A percentile compares a stretch with the other conserved stretches of the same genome.
These are phyloP conservation scores for Gossypium gossypioides DNA, from an alignment of 441 rosid genomes.

Conservation along the genomic window DNA sequence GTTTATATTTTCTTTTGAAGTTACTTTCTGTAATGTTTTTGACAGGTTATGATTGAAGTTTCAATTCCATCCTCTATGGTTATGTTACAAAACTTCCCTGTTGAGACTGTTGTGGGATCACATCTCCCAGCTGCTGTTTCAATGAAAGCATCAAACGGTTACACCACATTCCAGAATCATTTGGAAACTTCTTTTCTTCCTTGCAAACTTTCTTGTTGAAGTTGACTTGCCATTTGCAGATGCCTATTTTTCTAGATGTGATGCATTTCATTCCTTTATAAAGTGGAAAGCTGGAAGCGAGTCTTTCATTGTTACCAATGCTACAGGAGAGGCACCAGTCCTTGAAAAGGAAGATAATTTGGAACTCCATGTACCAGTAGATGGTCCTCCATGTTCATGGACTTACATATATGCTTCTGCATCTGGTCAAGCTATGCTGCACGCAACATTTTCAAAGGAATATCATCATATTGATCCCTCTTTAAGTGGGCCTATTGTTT, in stretches of 20 bases:
- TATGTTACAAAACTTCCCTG: conserved; percentile 73
- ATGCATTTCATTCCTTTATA: conserved; percentile 61
- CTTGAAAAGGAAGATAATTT: conserved; percentile 28
- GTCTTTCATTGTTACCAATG: conserved; percentile 55
- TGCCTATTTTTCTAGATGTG: conserved; percentile 59
- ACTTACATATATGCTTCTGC: conserved; percentile 51
- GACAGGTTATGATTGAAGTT: conserved; percentile 75
- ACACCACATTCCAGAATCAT: conserved; percentile 17
- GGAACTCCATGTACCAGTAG: conserved; percentile 19
- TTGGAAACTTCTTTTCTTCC: conserved; percentile 12
- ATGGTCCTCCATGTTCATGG: conserved; percentile 81
- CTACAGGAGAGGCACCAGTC: conserved; percentile 34
- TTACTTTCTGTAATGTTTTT: conserved; percentile 1
- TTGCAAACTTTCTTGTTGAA: conserved; percentile 20
- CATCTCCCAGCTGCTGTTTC: conserved; percentile 76
- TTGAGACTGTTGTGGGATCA: conserved; percentile 80
- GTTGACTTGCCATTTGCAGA: conserved; percentile 42
- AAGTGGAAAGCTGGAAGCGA: conserved; percentile 79
- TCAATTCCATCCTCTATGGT: conserved; percentile 64
- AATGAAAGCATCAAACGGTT: conserved; percentile 73
- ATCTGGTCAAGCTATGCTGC: conserved; percentile 67
- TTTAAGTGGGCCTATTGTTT: conserved; percentile 40
- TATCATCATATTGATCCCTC: conserved; percentile 44
- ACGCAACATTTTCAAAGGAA: conserved; percentile 67
- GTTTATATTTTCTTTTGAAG: background rate